Evolutionary conservation across 2,329 filamentous ascomycete species (phyloP), one percentile per base, ranked within the genome.

Genomic region (Aspergillus sergii): DNA sequence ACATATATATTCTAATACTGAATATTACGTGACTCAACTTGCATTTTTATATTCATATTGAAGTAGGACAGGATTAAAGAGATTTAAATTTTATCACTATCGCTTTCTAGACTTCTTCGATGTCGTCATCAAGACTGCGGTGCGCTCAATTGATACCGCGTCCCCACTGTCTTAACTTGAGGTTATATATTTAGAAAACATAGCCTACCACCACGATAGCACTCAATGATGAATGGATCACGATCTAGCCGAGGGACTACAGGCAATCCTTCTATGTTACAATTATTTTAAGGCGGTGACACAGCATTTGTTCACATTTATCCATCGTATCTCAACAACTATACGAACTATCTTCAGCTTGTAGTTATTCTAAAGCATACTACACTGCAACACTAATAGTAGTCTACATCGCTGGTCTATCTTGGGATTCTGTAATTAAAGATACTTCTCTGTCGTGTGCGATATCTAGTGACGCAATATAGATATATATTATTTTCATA

Each of bases 181-280:
- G 28, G 48, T 21, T 32, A 51, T 51, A 51, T 21, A 51, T 51
- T 51, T 51, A 51, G 48, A 51, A 51, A 51, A 7, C 48, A 51
- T 32, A 30, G 26, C 19, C 28, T 19, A n/a, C 48, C 45, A 28
- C 23, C 12, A 30, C 30, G 26, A 10, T 30, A 50, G 8, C 46
- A 28, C 26, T 28, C 26, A 26, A 28, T 19, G 26, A 50, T 19
- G 46, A 10, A 50, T 30, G 9, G 19, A 28, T 28, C 16, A 48
- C 45, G 5, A 3, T 8, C 19, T 51, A 32, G 28, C 30, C 2
- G 16, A 32, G 4, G 11, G 21, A 23, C 19, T 28, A 21, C 9
- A 16, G 16, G 3, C 19, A 32, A 32, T 51, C n/a, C 6, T 10
- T 32, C 19, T 14, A 32, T 11, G 19, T 51, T 51, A 21, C 48